Base-by-base conservation (phyloP, 2,329 filamentous ascomycete species). In the Fusarium denticulatum region DNA sequence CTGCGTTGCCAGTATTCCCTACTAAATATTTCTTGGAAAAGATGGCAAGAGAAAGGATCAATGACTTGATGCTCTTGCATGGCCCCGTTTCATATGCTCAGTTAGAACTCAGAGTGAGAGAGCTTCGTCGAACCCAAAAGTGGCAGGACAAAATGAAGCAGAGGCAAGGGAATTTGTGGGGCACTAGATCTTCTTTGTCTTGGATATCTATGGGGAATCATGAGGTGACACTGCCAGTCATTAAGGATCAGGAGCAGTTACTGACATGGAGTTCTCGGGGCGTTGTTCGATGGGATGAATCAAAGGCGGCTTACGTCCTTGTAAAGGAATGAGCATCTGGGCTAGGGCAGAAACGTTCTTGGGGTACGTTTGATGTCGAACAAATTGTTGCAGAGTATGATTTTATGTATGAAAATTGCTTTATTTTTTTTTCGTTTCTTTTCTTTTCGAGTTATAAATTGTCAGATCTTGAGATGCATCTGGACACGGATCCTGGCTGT, bases 81-180 rank as follows among this genome's bases (percentile, higher is more conserved):
- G 28, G 10, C 3, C 10, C 28, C 15, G 14, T 16, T 47, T 6
- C 45, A 15, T 22, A 11, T 2, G 26, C 9, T 6, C 45, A 6
- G 14, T 11, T 30, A 8, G 20, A 47, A 30, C 28, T 6, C 9
- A 47, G 10, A 7, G 3, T 1, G 20, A 28, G 26, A 7, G 28
- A 30, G 5, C 22, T 18, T 18, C 30, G 47, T 24, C 47, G 30
- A 24, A 4, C 47, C 32, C 32, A 53, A 16, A 53, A 16, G n/a
- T 53, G 50, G 50, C 50, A 53, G 7, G 50, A 53, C 18, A 26
- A 16, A 20, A 52, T 20, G 30, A 34, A 12, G n/a, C 8, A 2
- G 15, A 15, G 0, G 12, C 4, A 18, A 11, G n/a, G 1, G 6
- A 15, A 22, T 7, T 0, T 1, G 8, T 20, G 9, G 18, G 24